These are phyloP conservation scores for Cylindrodendrum hubeiense DNA, from an alignment of 2,329 filamentous ascomycete species.

Conservation along the genomic window DNA sequence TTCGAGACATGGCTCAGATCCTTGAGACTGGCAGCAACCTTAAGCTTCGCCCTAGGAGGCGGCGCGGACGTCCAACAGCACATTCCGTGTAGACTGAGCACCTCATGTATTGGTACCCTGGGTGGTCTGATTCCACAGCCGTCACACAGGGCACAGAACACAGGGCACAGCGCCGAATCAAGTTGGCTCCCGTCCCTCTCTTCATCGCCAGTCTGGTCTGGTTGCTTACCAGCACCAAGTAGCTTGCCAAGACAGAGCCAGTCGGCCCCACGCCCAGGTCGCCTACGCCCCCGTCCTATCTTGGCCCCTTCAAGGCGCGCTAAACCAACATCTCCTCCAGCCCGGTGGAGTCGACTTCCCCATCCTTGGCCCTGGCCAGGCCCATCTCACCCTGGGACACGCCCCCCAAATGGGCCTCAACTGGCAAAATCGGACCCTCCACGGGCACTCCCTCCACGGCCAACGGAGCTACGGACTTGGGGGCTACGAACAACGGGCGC, in stretches of 20 bases:
- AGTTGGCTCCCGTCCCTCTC: constrained; percentile 13
- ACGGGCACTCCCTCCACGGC: constrained; percentile 31
- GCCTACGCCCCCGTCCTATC: constrained; percentile 15
- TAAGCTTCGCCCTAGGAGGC: not conserved
- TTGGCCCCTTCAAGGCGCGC: constrained; percentile 29
- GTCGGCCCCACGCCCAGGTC: constrained; percentile 13
- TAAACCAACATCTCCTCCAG: constrained; percentile 35
- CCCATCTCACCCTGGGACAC: constrained; percentile 36
- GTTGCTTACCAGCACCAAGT: constrained; percentile 4
- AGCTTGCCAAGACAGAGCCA: not conserved
- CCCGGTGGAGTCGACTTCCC: constrained; percentile 32
- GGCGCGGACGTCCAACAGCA: not conserved
- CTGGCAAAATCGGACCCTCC: constrained; percentile 12
- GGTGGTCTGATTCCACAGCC: constrained; percentile 19
- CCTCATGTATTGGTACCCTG: not conserved
- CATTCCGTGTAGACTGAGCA: not conserved
- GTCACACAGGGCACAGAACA: constrained; percentile 10
- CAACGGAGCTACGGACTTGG: constrained; percentile 34
- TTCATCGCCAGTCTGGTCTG: not conserved
- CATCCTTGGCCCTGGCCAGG: constrained; percentile 29
- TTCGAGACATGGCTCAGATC: constrained; percentile 18
- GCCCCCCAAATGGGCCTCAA: constrained; percentile 36
- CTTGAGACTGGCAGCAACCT: constrained; percentile 1
- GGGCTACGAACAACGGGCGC: constrained; percentile 34
- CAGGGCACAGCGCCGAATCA: constrained; percentile 13